phyloP scores from a whole-genome alignment of 768 basidiomycete genomes.

The Erythrobasidium yunnanense region DNA sequence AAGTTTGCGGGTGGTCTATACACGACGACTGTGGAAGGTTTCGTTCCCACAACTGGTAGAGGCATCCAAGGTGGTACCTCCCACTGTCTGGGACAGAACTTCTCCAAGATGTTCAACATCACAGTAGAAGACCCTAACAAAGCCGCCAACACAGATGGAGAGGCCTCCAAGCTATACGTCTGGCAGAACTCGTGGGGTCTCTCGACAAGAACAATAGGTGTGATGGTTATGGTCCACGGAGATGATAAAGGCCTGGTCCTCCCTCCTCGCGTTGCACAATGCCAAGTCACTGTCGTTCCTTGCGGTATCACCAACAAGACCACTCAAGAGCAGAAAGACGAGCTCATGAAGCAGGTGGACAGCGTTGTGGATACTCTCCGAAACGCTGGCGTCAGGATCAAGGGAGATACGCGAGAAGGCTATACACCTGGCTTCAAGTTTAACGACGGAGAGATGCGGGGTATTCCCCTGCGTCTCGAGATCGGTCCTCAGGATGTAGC shows the following conservation, averaged over 20 bases:
- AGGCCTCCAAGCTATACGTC: conserved; percentile 60
- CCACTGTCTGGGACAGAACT: conserved; percentile 96
- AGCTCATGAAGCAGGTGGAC: conserved; percentile 62
- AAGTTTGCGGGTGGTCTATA: conserved; percentile 97
- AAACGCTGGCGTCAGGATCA: conserved; percentile 65
- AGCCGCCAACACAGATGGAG: conserved; percentile 43
- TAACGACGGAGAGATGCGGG: conserved; percentile 99
- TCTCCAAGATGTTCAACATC: conserved; percentile 97
- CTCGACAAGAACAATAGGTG: conserved; percentile 87
- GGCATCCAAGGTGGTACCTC: conserved; percentile 98
- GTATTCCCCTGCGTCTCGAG: conserved; percentile 93
- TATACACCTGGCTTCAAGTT: conserved; percentile 99
- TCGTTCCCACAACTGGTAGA: conserved; percentile 90
- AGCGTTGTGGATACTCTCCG: conserved; percentile 56
- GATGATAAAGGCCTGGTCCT: conserved; percentile 95
- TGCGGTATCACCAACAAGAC: conserved; percentile 86
- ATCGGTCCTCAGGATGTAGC: conserved; percentile 85
- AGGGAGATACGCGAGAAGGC: conserved; percentile 82
- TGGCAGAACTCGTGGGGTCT: conserved; percentile 99
- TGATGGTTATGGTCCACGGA: conserved; percentile 99
- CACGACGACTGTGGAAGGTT: conserved; percentile 96
- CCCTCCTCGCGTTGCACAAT: conserved; percentile 87
- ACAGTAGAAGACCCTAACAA: conserved; percentile 79
- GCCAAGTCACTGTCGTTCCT: conserved; percentile 84
- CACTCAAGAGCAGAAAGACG: conserved; percentile 48